Evolutionary conservation across 345 rosid genomes (phyloP), one percentile per base, ranked within the genome.

Genomic region (Toxicodendron radicans): DNA sequence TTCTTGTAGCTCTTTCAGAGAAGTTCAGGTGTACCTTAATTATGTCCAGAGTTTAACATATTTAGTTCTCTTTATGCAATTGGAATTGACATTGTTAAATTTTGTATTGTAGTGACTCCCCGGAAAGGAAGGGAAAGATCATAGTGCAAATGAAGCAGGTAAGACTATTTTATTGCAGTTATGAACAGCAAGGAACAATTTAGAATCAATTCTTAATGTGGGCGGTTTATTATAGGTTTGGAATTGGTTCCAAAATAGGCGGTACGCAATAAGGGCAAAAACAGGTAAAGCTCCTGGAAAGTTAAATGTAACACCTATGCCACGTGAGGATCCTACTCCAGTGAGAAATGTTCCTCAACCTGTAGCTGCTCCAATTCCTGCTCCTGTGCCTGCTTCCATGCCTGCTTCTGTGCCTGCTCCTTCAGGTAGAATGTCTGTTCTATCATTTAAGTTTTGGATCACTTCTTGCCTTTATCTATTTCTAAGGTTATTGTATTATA

Each of bases 161-260:
- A 89, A 82, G 84, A 82, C 8, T 20, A 43, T 62, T 38, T 61
- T 73, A 24, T 69, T 52, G 48, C n/a, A 1, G 63, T 64, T 61
- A 66, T 48, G 69, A 13, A 66, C 49, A 62, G 33, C 52, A 51
- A 38, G 61, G 14, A 73, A 24, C 35, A 43, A 5, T 49, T 81
- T 13, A 9, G 11, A 64, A 45, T 79, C 51, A 48, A 17, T 65
- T n/a, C 67, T 48, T 27, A 68, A 68, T 64, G 58, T 38, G 66
- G 21, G 17, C 20, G 58, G 45, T 70, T 43, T 60, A 18, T 83
- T 64, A 30, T 75, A 96, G 99, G 87, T 96, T 57, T 96, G 99
- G 97, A 96, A 96, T 79, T 96, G 99, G 99, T 96, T 96, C 85
- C 99, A 96, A 81, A 96, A 96, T 80, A 96, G 85, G 84, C 89